Evolutionary conservation across 805 yeast species (phyloP), one percentile per base, ranked within the genome.

Genomic region (Candida dajiaensis): DNA sequence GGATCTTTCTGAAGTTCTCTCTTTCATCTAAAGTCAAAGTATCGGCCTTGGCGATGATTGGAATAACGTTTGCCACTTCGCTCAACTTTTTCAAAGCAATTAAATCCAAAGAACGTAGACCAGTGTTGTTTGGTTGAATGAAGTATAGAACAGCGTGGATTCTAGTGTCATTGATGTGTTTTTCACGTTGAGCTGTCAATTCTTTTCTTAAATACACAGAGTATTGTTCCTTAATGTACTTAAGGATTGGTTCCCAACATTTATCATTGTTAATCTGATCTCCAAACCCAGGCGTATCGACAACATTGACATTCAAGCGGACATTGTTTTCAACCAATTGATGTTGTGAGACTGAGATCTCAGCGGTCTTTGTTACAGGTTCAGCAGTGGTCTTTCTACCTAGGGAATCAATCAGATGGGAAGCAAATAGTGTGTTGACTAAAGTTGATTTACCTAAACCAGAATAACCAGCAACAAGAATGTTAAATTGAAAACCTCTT

Each of bases 271-370:
- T 87, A 55, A 94, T 85, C 69, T 87, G 96, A 73, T 94, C 99
- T 36, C 97, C 98, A 72, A 89, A 94, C 15, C 98, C 98, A 19
- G 98, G 98, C 3, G 99, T 94, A 65, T 94, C 99, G 62, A 94
- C 87, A 46, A 94, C 81, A 58, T 89, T 90, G 53, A 94, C 71
- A 59, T 84, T 84, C 64, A 94, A 78, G 51, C 83, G 81, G 47
- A 94, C 98, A 54, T 85, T 86, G 65, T 89, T 89, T 68, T 94
- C 99, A 47, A 80, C 68, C 53, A 94, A 74, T 16, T 77, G 74
- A 51, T 84, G 90, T n/a, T 77, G 66, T 25, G 81, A 73, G 23
- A 83, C 83, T 52, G 80, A 77, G 64, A 92, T 85, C 63, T 89
- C 97, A 4, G 95, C 79, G 26, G 99, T 92, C 57, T 85, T 85